These are phyloP conservation scores for Acer campestre DNA, from an alignment of 345 rosid species.

Conservation along the genomic window DNA sequence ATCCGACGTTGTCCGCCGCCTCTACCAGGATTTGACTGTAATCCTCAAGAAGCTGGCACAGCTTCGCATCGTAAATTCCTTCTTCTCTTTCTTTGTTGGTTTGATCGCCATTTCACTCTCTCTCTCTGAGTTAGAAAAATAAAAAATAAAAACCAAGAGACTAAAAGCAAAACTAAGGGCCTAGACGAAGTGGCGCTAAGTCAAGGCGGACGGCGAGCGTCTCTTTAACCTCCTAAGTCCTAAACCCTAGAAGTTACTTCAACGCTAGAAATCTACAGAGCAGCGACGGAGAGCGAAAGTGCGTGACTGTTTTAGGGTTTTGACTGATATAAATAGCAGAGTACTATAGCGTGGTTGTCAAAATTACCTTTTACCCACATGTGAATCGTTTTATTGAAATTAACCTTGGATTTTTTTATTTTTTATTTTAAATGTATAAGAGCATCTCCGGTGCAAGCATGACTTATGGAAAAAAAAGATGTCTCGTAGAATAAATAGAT, in stretches of 20 bases:
- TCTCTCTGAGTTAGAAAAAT: neutral
- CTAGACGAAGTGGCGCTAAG: constrained; percentile 52
- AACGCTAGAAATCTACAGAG: neutral
- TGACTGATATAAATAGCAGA: too few species aligned
- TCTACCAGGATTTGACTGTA: constrained; percentile 76
- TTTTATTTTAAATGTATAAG: too few species aligned
- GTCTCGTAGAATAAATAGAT: too few species aligned
- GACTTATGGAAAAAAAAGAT: too few species aligned
- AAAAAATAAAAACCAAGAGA: too few species aligned
- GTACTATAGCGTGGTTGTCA: neutral
- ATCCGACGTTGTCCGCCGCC: constrained; percentile 90
- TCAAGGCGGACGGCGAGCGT: constrained; percentile 78
- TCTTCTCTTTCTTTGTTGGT: constrained; percentile 75
- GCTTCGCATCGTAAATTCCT: constrained; percentile 78
- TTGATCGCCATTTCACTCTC: constrained; percentile 37
- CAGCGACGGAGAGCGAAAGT: neutral
- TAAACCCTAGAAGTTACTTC: constrained; percentile 16
- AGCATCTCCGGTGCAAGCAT: too few species aligned
- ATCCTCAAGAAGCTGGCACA: constrained; percentile 75
- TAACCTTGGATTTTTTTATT: neutral
- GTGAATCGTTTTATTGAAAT: neutral
- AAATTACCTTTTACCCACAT: neutral
- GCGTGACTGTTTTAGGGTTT: neutral
- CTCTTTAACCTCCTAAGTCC: constrained; percentile 64
- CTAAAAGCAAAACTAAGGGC: constrained; percentile 48